These are phyloP conservation scores for Pseudocercospora macadamiae DNA, from an alignment of 2,329 filamentous ascomycete genomes.

Conservation along the genomic window DNA sequence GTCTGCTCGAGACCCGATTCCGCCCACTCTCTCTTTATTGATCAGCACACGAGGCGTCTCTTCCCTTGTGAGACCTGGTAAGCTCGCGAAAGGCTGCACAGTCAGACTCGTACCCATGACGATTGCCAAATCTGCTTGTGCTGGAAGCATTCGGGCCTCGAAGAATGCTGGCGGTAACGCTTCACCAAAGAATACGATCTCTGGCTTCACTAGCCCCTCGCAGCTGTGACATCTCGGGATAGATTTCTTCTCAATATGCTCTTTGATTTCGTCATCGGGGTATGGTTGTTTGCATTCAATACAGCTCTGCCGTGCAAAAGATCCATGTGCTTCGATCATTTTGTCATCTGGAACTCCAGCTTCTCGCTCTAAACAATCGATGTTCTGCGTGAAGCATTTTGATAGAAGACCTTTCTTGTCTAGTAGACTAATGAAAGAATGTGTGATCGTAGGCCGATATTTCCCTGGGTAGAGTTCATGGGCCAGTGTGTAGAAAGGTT, in stretches of 20 bases:
- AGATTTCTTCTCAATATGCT: slow-evolving; percentile 65
- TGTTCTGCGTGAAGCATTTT: slow-evolving; percentile 96
- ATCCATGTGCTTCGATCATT: slow-evolving; percentile 93
- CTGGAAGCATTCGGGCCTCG: slow-evolving; percentile 57
- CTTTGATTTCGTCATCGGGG: slow-evolving; percentile 73
- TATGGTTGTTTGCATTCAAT: slow-evolving; percentile 80
- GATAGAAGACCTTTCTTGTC: slow-evolving; percentile 75
- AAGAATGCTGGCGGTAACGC: slow-evolving; percentile 69
- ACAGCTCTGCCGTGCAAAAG: slow-evolving; percentile 87
- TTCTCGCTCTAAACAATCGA: slow-evolving; percentile 87
- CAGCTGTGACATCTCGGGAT: slow-evolving; percentile 75
- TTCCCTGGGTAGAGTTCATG: slow-evolving; percentile 90
- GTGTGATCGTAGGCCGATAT: slow-evolving; percentile 84
- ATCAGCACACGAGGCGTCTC: slow-evolving; percentile 78
- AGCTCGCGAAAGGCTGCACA: slow-evolving; percentile 84
- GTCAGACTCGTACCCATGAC: slow-evolving; percentile 86
- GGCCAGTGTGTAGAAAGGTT: slow-evolving; percentile 89
- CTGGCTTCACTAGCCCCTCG: slow-evolving; percentile 82
- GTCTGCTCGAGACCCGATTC: slow-evolving; percentile 74
- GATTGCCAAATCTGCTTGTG: slow-evolving; percentile 74
- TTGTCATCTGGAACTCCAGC: slow-evolving; percentile 80
- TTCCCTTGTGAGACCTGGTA: slow-evolving; percentile 67
- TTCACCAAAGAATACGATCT: slow-evolving; percentile 94
- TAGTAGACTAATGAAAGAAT: slow-evolving; percentile 84
- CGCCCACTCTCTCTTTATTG: slow-evolving; percentile 82